Evolutionary conservation across 768 basidiomycete genomes (phyloP).

Genomic region (Multifurca ochricompacta): DNA sequence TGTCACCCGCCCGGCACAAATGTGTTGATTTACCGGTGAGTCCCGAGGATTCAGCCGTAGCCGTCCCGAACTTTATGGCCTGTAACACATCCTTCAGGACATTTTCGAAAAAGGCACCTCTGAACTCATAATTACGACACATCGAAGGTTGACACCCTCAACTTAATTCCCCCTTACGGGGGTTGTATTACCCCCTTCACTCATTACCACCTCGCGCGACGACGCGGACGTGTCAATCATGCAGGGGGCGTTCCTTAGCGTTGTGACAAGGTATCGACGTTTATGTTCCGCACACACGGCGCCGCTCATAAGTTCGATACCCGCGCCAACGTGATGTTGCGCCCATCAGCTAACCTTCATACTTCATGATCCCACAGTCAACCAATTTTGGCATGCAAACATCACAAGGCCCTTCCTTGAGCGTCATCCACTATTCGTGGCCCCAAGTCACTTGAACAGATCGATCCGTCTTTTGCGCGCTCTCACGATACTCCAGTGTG

Average conservation of each 20-base stretch:
- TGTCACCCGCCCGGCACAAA: constrained; percentile 2
- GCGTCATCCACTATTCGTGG: constrained; percentile 4
- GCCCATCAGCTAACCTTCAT: constrained; percentile 16
- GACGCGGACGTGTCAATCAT: background rate
- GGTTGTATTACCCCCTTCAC: background rate
- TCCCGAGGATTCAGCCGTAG: constrained; percentile 4
- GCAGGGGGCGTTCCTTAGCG: background rate
- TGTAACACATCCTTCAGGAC: background rate
- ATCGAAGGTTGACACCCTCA: background rate
- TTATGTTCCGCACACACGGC: constrained; percentile 8
- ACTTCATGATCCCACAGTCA: constrained; percentile 4
- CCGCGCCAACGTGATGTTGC: constrained; percentile 12
- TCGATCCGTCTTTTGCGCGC: constrained; percentile 7
- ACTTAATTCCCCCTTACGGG: too few species aligned
- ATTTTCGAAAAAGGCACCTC: background rate
- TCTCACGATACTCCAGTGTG: background rate
- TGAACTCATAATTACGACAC: background rate
- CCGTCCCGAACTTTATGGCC: constrained; percentile 3
- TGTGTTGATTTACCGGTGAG: constrained; percentile 5
- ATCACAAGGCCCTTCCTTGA: constrained; percentile 7
- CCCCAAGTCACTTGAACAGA: background rate
- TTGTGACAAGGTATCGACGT: background rate
- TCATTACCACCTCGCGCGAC: background rate
- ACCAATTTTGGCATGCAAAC: constrained; percentile 1
- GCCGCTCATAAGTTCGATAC: constrained; percentile 2